These are phyloP conservation scores for Ogataea zsoltii DNA, from an alignment of 805 yeast species.

Conservation along the genomic window DNA sequence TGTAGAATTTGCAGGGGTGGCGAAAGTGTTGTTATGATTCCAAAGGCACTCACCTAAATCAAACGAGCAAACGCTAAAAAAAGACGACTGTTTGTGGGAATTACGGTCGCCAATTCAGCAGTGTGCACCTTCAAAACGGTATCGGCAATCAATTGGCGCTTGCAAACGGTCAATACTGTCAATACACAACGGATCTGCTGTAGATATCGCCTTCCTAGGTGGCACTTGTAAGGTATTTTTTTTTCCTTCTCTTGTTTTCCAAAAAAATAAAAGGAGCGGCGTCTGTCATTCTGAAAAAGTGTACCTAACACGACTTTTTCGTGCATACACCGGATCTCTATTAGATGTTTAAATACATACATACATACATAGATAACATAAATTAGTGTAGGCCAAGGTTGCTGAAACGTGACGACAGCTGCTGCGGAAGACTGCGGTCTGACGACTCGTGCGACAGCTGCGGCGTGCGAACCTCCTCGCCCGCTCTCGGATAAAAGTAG, in stretches of 20 bases:
- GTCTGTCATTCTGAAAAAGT: background rate
- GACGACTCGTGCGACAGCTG: background rate
- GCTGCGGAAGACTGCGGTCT: background rate
- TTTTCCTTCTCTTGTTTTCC: conserved; percentile 7
- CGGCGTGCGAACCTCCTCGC: conserved; percentile 38
- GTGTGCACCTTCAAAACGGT: too few species aligned
- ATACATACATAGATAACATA: background rate
- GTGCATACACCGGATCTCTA: background rate
- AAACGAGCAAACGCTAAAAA: too few species aligned
- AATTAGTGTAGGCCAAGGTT: background rate
- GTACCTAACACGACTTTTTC: background rate
- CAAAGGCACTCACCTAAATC: too few species aligned
- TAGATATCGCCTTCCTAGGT: background rate
- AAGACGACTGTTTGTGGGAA: too few species aligned
- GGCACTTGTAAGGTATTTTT: background rate
- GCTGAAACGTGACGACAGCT: background rate
- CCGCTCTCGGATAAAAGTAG: conserved; percentile 49
- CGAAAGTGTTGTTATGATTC: too few species aligned
- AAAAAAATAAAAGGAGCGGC: background rate
- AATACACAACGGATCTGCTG: background rate
- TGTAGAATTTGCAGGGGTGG: too few species aligned
- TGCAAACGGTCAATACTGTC: too few species aligned
- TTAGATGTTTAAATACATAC: background rate
- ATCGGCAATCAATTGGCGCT: too few species aligned
- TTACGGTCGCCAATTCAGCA: too few species aligned